Base-by-base conservation (phyloP, 2,329 filamentous ascomycete genomes). In the Epichloe sibirici region DNA sequence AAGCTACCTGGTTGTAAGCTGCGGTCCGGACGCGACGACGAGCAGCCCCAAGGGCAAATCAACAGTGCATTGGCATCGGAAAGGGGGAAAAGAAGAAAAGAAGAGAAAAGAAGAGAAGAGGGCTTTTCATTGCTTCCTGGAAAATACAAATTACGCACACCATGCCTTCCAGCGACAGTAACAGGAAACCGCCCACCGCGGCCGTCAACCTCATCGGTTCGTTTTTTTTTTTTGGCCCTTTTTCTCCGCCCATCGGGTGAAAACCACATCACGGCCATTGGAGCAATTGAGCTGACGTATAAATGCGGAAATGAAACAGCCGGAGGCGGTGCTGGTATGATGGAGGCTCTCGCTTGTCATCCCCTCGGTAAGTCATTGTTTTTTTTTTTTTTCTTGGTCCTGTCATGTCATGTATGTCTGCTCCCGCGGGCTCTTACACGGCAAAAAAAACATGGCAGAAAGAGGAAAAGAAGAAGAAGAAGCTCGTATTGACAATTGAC, bases 311-410 rank as follows among this genome's bases (percentile, higher is more conserved):
- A 44, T 37, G 45, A 17, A 35, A 38, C 62, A 95, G 93, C 93
- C 68, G 93, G 93, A 67, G 93, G 93, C 67, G 89, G 89, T 71
- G 93, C 93, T 62, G 93, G 93, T 65, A 96, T 97, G 91, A 97
- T 97, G 90, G 93, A 98, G 73, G 93, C 93, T 48, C 83, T 98
- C 57, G 90, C 76, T 51, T 98, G 93, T 71, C 93, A 98, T 76
- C 93, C 93, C 57, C 79, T 97, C 54, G 87, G 87, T 91, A 78
- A 62, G 77, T 48, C 17, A 6, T 21, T 21, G 17, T 2, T 21
- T 21, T 21, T 21, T 21, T 2, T 17, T 21, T 61, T 53, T 31
- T 51, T 35, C 35, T n/a, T 35, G 28, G 17, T 21, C 17, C 17
- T 21, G 49, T 43, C 35, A 49, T 25, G 54, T 50, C 51, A 49